Conservation (phyloP, 352 stramenopile genomes). For the Peronospora farinosa region DNA sequence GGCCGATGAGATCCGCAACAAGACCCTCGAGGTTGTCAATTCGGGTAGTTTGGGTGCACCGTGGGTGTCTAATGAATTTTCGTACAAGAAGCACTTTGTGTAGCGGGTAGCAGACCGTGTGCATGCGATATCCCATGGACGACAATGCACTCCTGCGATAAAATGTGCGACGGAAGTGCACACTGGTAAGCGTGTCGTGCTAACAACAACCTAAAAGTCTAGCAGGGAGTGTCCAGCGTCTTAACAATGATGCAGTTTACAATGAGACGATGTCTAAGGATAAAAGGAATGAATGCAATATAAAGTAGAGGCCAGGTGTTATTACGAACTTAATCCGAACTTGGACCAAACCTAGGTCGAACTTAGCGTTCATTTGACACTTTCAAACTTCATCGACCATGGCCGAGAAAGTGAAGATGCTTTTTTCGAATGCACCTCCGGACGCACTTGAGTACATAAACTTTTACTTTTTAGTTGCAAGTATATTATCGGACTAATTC, state of each 20-base stretch:
- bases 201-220: background rate
- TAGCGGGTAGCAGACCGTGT: constrained; percentile 12
- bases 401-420: constrained; percentile 52
- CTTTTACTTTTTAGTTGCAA: background rate
- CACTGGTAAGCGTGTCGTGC: background rate
- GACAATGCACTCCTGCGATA: too few species aligned
- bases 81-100: constrained; percentile 80
- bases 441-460: constrained; percentile 57
- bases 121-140: background rate
- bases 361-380: constrained; percentile 8
- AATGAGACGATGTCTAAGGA: constrained; percentile 2
- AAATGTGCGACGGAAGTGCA: background rate
- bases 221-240: background rate
- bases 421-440: constrained; percentile 64
- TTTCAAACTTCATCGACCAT: constrained; percentile 8
- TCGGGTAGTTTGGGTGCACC: constrained; percentile 35
- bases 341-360: constrained; percentile 11
- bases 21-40: constrained; percentile 69
- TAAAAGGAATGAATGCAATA: constrained; percentile 11
- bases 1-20: constrained; percentile 70
- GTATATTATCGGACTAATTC: background rate
- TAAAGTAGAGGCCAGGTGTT: constrained; percentile 17
- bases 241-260: background rate
- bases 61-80: constrained; percentile 58
- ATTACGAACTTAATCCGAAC: constrained; percentile 8